Percentiles rank a stretch among this genome's conserved stretches.
Conservation (phyloP, 140 eudicot species). For the Oenanthe javanica region DNA sequence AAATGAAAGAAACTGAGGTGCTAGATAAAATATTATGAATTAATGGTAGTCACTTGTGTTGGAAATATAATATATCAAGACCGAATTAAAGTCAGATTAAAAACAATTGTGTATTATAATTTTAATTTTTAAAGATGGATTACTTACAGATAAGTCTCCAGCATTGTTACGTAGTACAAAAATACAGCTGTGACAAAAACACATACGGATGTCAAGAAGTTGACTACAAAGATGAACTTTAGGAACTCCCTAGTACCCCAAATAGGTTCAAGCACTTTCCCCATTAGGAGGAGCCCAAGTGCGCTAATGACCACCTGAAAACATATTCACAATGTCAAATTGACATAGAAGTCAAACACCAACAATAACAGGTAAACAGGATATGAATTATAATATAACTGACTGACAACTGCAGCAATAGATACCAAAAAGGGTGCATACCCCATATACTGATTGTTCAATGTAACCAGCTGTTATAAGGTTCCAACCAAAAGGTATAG, state of each 20-base stretch:
- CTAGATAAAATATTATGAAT: neutral
- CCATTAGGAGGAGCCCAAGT: constrained; percentile 81
- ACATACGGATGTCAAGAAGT: constrained; percentile 76
- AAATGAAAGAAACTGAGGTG: neutral
- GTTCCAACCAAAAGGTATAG: constrained; percentile 98
- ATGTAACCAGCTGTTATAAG: constrained; percentile 91
- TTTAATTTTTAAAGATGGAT: neutral
- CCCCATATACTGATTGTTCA: constrained; percentile 89
- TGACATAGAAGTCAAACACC: neutral
- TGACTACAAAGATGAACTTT: constrained; percentile 86
- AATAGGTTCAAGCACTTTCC: constrained; percentile 92
- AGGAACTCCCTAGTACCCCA: constrained; percentile 97
- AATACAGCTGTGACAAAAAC: constrained; percentile 89
- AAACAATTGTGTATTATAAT: too few species aligned
- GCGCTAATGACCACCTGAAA: constrained; percentile 72
- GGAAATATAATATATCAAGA: neutral
- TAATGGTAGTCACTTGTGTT: neutral
- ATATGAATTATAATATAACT: neutral
- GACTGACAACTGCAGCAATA: neutral
- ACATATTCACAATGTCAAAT: neutral
- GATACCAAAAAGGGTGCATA: constrained; percentile 27
- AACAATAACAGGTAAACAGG: neutral
- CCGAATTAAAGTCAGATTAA: neutral
- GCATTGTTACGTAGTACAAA: constrained; percentile 68
- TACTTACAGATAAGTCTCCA: constrained; percentile 92